Conservation (phyloP, 768 basidiomycete genomes). For the Neoboletus magnificus region DNA sequence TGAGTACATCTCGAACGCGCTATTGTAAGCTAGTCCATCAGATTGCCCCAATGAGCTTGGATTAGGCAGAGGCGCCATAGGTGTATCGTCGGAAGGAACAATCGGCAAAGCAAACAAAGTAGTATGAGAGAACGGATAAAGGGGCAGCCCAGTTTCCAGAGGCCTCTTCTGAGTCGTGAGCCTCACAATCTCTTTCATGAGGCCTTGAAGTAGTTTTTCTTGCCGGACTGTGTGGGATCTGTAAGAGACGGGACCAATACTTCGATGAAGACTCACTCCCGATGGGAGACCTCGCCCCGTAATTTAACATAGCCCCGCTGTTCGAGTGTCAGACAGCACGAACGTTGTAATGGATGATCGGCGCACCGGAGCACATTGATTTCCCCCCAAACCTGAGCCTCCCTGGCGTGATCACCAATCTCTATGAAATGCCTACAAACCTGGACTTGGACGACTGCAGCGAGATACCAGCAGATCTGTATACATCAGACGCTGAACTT, state of each 20-base stretch:
- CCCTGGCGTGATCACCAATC: conserved; percentile 66
- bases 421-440: conserved; percentile 85
- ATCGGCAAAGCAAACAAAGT: conserved; percentile 56
- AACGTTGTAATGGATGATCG: background rate
- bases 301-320: conserved; percentile 82
- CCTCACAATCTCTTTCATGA: conserved; percentile 82
- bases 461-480: conserved; percentile 89
- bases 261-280: conserved; percentile 54
- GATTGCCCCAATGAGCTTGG: conserved; percentile 11
- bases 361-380: conserved; percentile 76
- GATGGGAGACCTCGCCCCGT: conserved; percentile 75
- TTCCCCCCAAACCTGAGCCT: conserved; percentile 82
- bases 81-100: conserved; percentile 28
- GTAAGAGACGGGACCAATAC: background rate
- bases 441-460: conserved; percentile 82
- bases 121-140: conserved; percentile 77
- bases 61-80: conserved; percentile 30
- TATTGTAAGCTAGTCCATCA: conserved; percentile 2
- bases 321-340: conserved; percentile 5
- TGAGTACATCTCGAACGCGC: conserved; percentile 7
- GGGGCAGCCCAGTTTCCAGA: conserved; percentile 73
- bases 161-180: conserved; percentile 81
- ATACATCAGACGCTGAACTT: conserved; percentile 14
- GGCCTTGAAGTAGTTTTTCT: conserved; percentile 74
- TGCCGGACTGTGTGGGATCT: conserved; percentile 58